A percentile compares a stretch with the other conserved stretches of the same genome.
phyloP scores from a whole-genome alignment of 1,284 basidiomycete species.

The Inonotus obliquus region DNA sequence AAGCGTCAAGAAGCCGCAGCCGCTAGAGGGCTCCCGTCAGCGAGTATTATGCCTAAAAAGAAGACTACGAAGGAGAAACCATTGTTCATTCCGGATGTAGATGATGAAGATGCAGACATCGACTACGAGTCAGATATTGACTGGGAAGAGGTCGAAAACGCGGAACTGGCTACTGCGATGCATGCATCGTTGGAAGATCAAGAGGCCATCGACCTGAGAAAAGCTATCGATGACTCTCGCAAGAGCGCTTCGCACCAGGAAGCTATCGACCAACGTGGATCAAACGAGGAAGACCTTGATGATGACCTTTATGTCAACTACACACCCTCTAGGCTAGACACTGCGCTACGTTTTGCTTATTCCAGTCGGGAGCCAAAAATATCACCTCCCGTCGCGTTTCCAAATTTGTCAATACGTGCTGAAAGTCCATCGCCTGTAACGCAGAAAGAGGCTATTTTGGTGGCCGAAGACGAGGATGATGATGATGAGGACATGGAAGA shows the following conservation, averaged over 20 bases:
- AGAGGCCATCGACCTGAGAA: constrained; percentile 18
- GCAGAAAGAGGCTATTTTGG: neutral
- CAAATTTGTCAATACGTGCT: constrained; percentile 14
- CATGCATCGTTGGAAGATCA: constrained; percentile 23
- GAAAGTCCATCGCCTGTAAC: neutral
- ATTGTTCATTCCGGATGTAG: constrained; percentile 54
- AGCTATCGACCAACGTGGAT: neutral
- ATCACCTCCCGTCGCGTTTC: constrained; percentile 10
- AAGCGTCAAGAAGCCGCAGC: constrained; percentile 43
- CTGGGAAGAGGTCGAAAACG: constrained; percentile 26
- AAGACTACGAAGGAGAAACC: constrained; percentile 33
- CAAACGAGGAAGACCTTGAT: constrained; percentile 2
- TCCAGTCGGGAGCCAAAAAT: constrained; percentile 6
- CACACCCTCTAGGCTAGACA: constrained; percentile 17
- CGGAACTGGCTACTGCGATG: constrained; percentile 20
- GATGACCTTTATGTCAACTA: constrained; percentile 16
- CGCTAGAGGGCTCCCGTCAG: constrained; percentile 29
- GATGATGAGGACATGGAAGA: constrained; percentile 45
- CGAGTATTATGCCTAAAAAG: constrained; percentile 28
- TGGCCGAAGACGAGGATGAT: constrained; percentile 24
- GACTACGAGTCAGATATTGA: constrained; percentile 11
- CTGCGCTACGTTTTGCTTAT: constrained; percentile 15
- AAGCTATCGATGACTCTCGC: constrained; percentile 16
- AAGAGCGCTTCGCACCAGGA: neutral
- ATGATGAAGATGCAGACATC: constrained; percentile 20